Evolutionary conservation across 164 flowering plant genomes (phyloP).

Genomic region (Stephania japonica): DNA sequence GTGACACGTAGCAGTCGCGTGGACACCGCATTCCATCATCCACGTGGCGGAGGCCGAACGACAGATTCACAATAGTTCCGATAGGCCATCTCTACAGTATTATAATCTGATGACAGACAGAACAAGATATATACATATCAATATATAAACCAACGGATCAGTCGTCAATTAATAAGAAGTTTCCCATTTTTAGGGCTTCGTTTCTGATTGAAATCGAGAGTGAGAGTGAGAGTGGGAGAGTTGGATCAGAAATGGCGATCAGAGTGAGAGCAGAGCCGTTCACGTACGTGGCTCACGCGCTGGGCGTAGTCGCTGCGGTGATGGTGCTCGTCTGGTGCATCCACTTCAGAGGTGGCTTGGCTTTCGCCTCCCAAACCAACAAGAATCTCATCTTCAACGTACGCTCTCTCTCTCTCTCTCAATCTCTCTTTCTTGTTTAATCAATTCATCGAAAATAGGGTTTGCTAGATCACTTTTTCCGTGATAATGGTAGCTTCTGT

Average conservation of each 20-base stretch:
- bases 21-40: neutral
- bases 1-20: neutral
- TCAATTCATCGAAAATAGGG: too few species aligned
- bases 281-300: constrained; percentile 50
- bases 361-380: constrained; percentile 52
- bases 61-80: too few species aligned
- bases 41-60: neutral
- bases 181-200: neutral
- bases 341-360: constrained; percentile 80
- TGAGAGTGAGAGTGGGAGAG: neutral
- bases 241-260: constrained; percentile 33
- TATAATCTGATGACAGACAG: too few species aligned
- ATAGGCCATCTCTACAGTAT: too few species aligned
- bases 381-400: constrained; percentile 87
- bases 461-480: neutral
- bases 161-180: too few species aligned
- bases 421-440: neutral
- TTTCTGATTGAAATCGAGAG: neutral
- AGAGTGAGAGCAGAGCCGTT: constrained; percentile 35
- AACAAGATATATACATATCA: too few species aligned
- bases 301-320: constrained; percentile 43
- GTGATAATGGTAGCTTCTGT: neutral
- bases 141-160: too few species aligned
- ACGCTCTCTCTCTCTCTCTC: constrained; percentile 7
- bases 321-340: constrained; percentile 81